Conservation (phyloP, 2,329 filamentous ascomycete species). For the Colletotrichum sp. region DNA sequence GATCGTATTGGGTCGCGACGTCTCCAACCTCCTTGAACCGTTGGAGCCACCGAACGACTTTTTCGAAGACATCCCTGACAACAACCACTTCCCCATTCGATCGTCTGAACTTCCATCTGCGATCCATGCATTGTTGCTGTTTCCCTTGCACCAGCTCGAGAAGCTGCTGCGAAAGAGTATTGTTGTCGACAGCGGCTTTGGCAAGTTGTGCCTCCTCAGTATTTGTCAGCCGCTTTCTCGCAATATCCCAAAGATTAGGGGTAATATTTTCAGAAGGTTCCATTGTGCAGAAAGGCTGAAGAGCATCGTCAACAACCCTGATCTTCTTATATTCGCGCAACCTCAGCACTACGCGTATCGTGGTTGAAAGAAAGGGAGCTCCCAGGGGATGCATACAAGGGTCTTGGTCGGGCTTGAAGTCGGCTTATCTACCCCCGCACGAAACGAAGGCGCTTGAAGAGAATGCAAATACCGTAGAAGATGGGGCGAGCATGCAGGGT, state of each 20-base stretch:
- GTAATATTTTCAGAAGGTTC: fast-evolving
- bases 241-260: background rate
- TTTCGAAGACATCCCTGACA: fast-evolving
- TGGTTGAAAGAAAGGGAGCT: too few relatives aligned
- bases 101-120: fast-evolving
- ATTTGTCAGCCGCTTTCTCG: background rate
- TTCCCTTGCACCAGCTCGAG: background rate
- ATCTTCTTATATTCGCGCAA: too few relatives aligned
- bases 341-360: too few relatives aligned
- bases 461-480: too few relatives aligned
- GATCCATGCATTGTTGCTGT: background rate
- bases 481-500: too few relatives aligned
- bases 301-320: too few relatives aligned
- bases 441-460: too few relatives aligned
- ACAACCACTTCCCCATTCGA: fast-evolving
- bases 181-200: background rate
- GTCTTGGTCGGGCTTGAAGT: too few relatives aligned
- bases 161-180: fast-evolving
- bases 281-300: too few relatives aligned
- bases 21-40: background rate
- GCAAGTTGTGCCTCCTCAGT: background rate
- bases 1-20: too few relatives aligned
- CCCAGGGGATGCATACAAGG: too few relatives aligned
- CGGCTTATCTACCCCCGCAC: too few relatives aligned
- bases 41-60: background rate